Base-by-base conservation (phyloP, 179 eudicot genomes). In the Silene coronaria region DNA sequence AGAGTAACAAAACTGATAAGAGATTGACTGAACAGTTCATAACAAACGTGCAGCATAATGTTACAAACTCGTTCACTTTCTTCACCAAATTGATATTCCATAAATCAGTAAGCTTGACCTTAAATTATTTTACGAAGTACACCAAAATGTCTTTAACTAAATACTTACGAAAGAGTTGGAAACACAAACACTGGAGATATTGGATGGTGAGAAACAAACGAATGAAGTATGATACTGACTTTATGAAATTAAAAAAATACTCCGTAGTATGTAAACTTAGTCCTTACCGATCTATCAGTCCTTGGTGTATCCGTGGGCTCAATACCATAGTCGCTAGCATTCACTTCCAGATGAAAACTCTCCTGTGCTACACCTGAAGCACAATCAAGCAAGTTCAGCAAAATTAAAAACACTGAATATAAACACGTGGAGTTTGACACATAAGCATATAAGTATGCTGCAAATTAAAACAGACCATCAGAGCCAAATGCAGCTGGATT, bases 291-390 rank as follows among this genome's bases (percentile, higher is more conserved):
- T 92, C 96, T 87, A 88, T 92, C 99, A 34, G 99, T 95, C 84
- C 97, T 89, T 73, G 99, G 99, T 77, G 99, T 95, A 78, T 95
- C 97, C 34, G 89, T 73, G 70, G 99, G 89, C 72, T 89, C 93
- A 85, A 95, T 86, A 78, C 97, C 97, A 77, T 88, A 89, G 79
- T 95, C 93, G 67, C 72, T 84, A 24, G 99, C 97, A 73, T 88
- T 87, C 73, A 95, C 93, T 81, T 87, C 97, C 51, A 89, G 34
- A 27, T 72, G 84, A 81, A 95, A 95, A 82, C 79, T 85, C 80
- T 95, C 93, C 46, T 91, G 91, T 70, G 97, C 91, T 62, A 95
- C 97, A 57, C 99, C 97, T 95, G 83, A 74, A 71, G 34, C 83
- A 67, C 30, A 78, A 67, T 65, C 57, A 76, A 17, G 51, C 26